Evolutionary conservation across 2,329 filamentous ascomycete species (phyloP).

Genomic region (Neurospora sp.): DNA sequence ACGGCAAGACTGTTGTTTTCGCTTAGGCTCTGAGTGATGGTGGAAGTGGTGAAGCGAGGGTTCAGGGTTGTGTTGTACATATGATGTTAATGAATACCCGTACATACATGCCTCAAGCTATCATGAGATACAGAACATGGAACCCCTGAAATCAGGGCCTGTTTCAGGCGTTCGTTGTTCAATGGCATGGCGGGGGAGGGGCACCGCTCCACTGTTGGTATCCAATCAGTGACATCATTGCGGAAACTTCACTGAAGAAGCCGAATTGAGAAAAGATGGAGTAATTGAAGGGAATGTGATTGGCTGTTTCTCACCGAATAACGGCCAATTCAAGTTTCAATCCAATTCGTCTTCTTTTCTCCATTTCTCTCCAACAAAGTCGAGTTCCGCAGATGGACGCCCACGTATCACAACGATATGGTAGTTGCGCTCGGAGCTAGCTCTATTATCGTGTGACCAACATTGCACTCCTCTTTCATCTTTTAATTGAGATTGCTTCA

Average conservation of each 20-base stretch:
- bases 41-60: neutral
- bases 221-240: neutral
- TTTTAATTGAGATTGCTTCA: neutral
- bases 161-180: neutral
- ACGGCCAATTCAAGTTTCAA: neutral
- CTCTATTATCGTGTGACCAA: neutral
- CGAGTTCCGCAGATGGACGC: neutral
- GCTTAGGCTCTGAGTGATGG: neutral
- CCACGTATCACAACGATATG: neutral
- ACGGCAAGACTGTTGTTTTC: conserved; percentile 18
- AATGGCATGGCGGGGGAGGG: neutral
- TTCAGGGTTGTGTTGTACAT: neutral
- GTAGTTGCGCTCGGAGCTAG: neutral
- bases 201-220: neutral
- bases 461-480: neutral
- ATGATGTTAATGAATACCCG: neutral
- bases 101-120: neutral
- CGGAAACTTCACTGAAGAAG: neutral
- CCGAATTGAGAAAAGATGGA: neutral
- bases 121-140: neutral
- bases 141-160: neutral
- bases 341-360: neutral
- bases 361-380: neutral
- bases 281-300: neutral
- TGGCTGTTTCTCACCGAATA: neutral